Evolutionary conservation across 1,284 basidiomycete genomes (phyloP).

Genomic region (Marasmius oreades): DNA sequence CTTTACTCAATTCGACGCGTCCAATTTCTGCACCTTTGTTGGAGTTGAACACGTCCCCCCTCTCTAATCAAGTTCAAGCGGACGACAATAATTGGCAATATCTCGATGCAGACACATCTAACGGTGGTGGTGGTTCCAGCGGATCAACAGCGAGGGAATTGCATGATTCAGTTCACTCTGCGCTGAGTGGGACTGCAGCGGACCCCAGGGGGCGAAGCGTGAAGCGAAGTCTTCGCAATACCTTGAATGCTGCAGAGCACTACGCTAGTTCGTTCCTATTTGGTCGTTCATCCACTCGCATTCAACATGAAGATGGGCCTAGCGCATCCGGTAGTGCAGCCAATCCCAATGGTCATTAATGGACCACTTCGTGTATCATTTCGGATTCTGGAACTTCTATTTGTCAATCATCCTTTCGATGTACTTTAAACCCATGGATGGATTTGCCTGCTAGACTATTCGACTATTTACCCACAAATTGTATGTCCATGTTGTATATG

Average conservation of each 20-base stretch:
- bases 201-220: conserved; percentile 51
- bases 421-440: no score
- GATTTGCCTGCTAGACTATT: no score
- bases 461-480: no score
- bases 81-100: conserved; percentile 27
- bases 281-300: conserved; percentile 32
- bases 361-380: no score
- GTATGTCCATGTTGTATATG: no score
- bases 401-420: no score
- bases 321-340: neutral
- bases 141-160: conserved; percentile 26
- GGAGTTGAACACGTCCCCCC: neutral
- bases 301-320: conserved; percentile 8
- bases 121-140: neutral
- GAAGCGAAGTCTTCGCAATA: conserved; percentile 60
- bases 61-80: neutral
- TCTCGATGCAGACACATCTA: conserved; percentile 26
- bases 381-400: no score
- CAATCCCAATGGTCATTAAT: no score
- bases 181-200: conserved; percentile 26
- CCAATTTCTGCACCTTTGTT: neutral
- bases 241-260: conserved; percentile 63
- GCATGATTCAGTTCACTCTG: conserved; percentile 40
- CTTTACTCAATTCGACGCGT: neutral
- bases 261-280: conserved; percentile 63